A percentile compares a stretch with the other conserved stretches of the same genome.
phyloP scores from a whole-genome alignment of 768 basidiomycete species.

The Mycena metata region DNA sequence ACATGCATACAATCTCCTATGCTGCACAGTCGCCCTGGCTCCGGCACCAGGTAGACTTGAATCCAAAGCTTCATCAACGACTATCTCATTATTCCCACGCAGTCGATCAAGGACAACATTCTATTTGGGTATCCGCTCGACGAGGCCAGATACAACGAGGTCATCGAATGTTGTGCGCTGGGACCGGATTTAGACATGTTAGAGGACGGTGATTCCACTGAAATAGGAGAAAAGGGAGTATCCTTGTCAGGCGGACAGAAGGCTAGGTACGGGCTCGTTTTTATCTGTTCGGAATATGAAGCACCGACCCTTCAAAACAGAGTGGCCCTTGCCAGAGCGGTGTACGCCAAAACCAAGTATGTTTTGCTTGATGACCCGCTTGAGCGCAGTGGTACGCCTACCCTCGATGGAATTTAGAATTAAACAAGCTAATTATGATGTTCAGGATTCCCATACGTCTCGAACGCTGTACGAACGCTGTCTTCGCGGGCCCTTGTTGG shows the following conservation, averaged over 20 bases:
- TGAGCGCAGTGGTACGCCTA: conserved; percentile 70
- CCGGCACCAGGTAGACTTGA: conserved; percentile 55
- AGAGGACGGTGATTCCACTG: conserved; percentile 88
- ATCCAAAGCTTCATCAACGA: too few species aligned
- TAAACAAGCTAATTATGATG: neutral
- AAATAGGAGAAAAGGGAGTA: conserved; percentile 78
- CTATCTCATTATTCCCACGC: neutral
- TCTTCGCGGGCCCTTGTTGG: conserved; percentile 74
- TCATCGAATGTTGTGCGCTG: conserved; percentile 88
- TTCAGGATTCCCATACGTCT: conserved; percentile 77
- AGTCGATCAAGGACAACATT: conserved; percentile 86
- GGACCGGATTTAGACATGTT: conserved; percentile 84
- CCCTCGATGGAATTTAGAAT: too few species aligned
- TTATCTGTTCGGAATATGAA: neutral
- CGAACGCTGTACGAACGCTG: conserved; percentile 74
- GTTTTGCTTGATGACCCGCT: conserved; percentile 71
- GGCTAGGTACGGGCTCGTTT: conserved; percentile 57
- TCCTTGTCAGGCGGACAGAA: conserved; percentile 66
- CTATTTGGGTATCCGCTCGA: conserved; percentile 81
- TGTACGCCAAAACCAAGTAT: conserved; percentile 65
- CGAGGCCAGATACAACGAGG: conserved; percentile 78
- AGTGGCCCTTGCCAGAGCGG: conserved; percentile 74
- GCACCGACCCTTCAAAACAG: conserved; percentile 42
- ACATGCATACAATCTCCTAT: conserved; percentile 76
- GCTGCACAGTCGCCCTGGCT: conserved; percentile 82